Evolutionary conservation across 2,329 filamentous ascomycete genomes (phyloP).

Genomic region (Clarireedia hainanense): DNA sequence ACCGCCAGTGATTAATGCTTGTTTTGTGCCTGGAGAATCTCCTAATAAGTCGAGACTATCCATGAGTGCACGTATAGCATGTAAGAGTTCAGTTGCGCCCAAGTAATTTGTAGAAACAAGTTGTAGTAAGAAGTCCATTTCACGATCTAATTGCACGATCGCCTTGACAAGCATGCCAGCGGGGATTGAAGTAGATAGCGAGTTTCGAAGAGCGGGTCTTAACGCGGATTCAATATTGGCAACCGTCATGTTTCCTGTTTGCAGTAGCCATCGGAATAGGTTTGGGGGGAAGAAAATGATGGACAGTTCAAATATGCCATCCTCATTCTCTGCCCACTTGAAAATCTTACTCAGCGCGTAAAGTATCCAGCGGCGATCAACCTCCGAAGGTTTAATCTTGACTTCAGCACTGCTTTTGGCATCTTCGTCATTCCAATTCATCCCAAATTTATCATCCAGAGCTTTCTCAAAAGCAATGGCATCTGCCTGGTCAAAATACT

Average conservation of each 20-base stretch:
- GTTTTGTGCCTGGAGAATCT: constrained; percentile 18
- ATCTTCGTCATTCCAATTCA: constrained; percentile 10
- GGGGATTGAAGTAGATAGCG: constrained; percentile 32
- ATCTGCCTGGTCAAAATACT: constrained; percentile 29
- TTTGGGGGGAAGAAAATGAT: constrained; percentile 40
- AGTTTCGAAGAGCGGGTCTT: constrained; percentile 37
- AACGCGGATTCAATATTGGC: constrained; percentile 53
- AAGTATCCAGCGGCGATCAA: constrained; percentile 58
- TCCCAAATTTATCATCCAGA: constrained; percentile 32
- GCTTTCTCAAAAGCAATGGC: constrained; percentile 34
- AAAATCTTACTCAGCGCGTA: constrained; percentile 44
- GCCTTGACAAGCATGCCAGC: constrained; percentile 55
- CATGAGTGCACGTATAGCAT: constrained; percentile 59
- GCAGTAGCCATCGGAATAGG: constrained; percentile 49
- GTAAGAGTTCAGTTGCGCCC: constrained; percentile 56
- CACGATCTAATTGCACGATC: constrained; percentile 58
- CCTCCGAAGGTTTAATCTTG: constrained; percentile 39
- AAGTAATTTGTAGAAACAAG: constrained; percentile 60
- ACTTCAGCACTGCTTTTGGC: constrained; percentile 13
- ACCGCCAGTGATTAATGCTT: constrained; percentile 23
- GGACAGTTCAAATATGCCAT: constrained; percentile 24
- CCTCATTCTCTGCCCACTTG: constrained; percentile 17
- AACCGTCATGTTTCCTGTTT: constrained; percentile 51
- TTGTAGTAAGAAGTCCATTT: constrained; percentile 57
- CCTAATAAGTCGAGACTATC: constrained; percentile 54